phyloP scores from a whole-genome alignment of 192 early-diverging fungal species.

The Backusella tuberculispora region DNA sequence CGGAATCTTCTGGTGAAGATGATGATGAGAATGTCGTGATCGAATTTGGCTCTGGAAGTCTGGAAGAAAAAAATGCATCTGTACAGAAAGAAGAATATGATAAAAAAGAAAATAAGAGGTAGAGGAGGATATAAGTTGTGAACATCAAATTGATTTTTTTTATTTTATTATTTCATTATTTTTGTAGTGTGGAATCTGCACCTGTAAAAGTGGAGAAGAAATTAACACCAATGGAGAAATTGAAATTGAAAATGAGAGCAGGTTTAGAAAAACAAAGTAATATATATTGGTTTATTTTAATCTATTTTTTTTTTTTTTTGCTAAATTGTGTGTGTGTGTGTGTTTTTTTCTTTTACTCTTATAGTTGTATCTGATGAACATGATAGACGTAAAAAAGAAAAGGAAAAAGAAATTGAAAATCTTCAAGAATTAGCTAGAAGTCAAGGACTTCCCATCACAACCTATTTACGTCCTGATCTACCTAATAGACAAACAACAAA shows the following conservation, averaged over 20 bases:
- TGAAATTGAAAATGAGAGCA: slow-evolving; percentile 46
- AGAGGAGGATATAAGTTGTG: background rate
- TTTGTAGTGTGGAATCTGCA: background rate
- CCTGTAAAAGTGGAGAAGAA: slow-evolving; percentile 31
- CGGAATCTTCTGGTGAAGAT: slow-evolving; percentile 30
- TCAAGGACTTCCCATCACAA: background rate
- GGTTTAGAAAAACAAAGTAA: slow-evolving; percentile 49
- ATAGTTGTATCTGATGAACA: slow-evolving; percentile 44
- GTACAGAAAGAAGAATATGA: background rate
- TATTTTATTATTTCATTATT: background rate
- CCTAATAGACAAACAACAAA: background rate
- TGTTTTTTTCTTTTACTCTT: background rate
- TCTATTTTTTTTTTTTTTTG: background rate
- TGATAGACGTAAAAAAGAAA: slow-evolving; percentile 41
- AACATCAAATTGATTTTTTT: background rate
- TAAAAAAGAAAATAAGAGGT: slow-evolving; percentile 14
- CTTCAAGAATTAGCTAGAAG: slow-evolving; percentile 23
- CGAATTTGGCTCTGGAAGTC: slow-evolving; percentile 39
- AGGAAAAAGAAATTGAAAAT: slow-evolving; percentile 36
- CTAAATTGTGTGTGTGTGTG: background rate
- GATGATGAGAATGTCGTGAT: slow-evolving; percentile 37
- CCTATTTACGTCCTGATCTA: slow-evolving; percentile 9
- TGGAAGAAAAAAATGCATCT: background rate
- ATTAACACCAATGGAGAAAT: slow-evolving; percentile 48
- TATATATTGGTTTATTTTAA: background rate